Percentiles rank a stretch among this genome's conserved stretches.
Evolutionary conservation across 495 filamentous ascomycete species (phyloP).

Genomic region (Xylaria bambusicola): DNA sequence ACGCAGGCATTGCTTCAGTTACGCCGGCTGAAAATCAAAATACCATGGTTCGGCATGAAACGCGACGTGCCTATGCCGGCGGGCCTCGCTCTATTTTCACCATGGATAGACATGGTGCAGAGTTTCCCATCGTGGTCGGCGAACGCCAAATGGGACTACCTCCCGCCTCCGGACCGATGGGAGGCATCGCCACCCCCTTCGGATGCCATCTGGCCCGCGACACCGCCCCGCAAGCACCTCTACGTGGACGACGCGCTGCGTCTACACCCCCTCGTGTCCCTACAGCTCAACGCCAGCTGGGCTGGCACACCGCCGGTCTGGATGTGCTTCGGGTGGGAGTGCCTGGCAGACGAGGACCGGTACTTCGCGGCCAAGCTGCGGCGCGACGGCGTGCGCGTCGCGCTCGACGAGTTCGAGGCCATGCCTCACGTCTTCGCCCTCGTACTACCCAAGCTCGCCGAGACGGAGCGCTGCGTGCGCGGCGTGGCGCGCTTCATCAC

Average conservation of each 20-base stretch:
- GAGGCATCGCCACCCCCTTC: constrained; percentile 44
- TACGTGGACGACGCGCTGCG: constrained; percentile 65
- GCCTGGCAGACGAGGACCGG: constrained; percentile 70
- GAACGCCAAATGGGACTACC: constrained; percentile 74
- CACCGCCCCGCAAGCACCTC: constrained; percentile 67
- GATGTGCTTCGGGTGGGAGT: constrained; percentile 76
- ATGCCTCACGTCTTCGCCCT: constrained; percentile 88
- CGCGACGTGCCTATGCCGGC: constrained; percentile 67
- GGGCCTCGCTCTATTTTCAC: constrained; percentile 63
- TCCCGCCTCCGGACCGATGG: constrained; percentile 51
- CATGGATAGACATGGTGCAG: constrained; percentile 79
- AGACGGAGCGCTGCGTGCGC: constrained; percentile 54
- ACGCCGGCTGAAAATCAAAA: constrained; percentile 50
- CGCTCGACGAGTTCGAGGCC: constrained; percentile 75
- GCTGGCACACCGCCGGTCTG: constrained; percentile 67
- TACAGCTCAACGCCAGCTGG: constrained; percentile 69
- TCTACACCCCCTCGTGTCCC: constrained; percentile 74
- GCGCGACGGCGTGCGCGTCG: constrained; percentile 62
- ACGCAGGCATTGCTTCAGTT: constrained; percentile 75
- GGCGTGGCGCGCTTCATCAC: constrained; percentile 61
- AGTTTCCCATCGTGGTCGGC: constrained; percentile 66
- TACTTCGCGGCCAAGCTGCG: constrained; percentile 62
- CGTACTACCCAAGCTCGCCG: constrained; percentile 56
- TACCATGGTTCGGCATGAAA: constrained; percentile 64
- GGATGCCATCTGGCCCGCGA: constrained; percentile 70